phyloP scores from a whole-genome alignment of 1,284 basidiomycete genomes.

The Ustilago lituana region DNA sequence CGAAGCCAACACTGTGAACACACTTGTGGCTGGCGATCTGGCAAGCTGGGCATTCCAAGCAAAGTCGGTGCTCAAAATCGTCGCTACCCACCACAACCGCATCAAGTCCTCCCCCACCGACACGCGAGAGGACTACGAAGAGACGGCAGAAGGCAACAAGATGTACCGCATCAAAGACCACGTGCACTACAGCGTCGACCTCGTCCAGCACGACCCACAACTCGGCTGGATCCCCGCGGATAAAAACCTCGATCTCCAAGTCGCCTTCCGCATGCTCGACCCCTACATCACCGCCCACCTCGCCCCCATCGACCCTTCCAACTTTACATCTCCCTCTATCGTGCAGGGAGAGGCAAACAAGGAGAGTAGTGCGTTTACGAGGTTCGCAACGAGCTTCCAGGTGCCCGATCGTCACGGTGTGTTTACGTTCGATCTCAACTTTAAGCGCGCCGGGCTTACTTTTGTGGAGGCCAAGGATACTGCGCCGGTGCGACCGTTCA shows the following conservation, averaged over 20 bases:
- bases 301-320: slow-evolving; percentile 12
- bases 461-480: slow-evolving; percentile 77
- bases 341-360: slow-evolving; percentile 16
- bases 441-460: slow-evolving; percentile 85
- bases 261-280: slow-evolving; percentile 98
- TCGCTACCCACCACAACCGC: slow-evolving; percentile 77
- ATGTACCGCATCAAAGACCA: slow-evolving; percentile 88
- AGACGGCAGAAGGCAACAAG: slow-evolving; percentile 69
- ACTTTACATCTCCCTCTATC: slow-evolving; percentile 7
- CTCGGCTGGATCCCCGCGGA: slow-evolving; percentile 78
- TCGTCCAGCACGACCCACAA: slow-evolving; percentile 75
- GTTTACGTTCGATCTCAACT: slow-evolving; percentile 91
- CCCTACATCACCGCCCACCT: slow-evolving; percentile 68
- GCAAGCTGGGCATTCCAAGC: slow-evolving; percentile 92
- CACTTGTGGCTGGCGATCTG: slow-evolving; percentile 78
- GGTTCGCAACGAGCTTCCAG: slow-evolving; percentile 80
- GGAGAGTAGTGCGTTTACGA: slow-evolving; percentile 61
- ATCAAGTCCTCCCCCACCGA: slow-evolving; percentile 70
- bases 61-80: slow-evolving; percentile 80
- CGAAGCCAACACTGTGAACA: slow-evolving; percentile 72
- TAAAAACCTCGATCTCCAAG: slow-evolving; percentile 79
- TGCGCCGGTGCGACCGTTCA: slow-evolving; percentile 87
- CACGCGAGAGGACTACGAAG: slow-evolving; percentile 62
- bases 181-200: slow-evolving; percentile 76
- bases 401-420: slow-evolving; percentile 95